Evolutionary conservation across 257 asterid species (phyloP), one percentile per base, ranked within the genome.

Genomic region (Scutellaria barbata): DNA sequence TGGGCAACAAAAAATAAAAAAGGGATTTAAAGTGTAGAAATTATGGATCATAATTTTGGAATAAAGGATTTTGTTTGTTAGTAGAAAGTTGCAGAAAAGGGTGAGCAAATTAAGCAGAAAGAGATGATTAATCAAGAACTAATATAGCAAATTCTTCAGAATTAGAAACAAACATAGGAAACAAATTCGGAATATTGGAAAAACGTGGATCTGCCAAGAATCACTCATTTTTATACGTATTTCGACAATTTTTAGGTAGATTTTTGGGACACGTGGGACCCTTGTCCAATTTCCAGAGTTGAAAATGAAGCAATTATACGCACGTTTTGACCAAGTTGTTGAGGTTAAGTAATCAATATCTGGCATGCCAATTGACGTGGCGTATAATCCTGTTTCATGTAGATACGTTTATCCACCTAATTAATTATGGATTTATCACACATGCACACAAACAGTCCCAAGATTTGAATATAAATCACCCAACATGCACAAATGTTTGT

Each of bases 341-440:
- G 79, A 71, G 73, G 83, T 85, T 87, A 82, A 87, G 95, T 84
- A 22, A 87, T 74, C 88, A 68, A 59, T 65, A 79, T 47, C 74
- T 81, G 69, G 71, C 69, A 69, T 76, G 80, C 72, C 77, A 47
- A 60, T n/a, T 63, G 73, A 78, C 82, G 81, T 86, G 88, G 80
- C 83, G 83, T 70, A 75, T 35, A 79, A 70, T 82, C 78, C 68
- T 65, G 50, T 37, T 68, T 12, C 57, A 69, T 59, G 63, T 43
- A 78, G 84, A 70, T 72, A 82, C 43, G 69, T 46, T 5, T 66
- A 78, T 77, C 83, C 74, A 86, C 85, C 84, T 63, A 72, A 71
- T 73, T 20, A n/a, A 74, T 30, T 30, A 1, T 30, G 35, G 5
- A 30, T 30, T 30, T 2, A 30, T 2, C 35, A 2, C 35, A 30